phyloP scores from a whole-genome alignment of 345 rosid genomes.

The Trapa incisa region DNA sequence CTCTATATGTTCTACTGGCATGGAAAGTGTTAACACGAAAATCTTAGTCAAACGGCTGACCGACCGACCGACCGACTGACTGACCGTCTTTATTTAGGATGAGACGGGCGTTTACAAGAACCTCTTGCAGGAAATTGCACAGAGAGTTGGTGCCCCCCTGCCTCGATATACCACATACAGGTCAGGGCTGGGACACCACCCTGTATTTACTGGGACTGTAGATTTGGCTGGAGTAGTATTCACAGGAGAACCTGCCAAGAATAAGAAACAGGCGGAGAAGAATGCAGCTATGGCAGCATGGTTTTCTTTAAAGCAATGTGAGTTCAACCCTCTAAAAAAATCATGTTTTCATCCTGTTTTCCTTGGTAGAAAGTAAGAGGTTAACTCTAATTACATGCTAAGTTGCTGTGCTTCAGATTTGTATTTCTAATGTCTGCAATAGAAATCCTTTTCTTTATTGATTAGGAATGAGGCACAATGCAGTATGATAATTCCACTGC shows the following conservation, averaged over 20 bases:
- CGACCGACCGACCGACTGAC: background rate
- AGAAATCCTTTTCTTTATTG: background rate
- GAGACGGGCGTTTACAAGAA: constrained; percentile 99
- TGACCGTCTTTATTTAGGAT: constrained; percentile 36
- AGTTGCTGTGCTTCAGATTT: background rate
- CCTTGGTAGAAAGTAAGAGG: background rate
- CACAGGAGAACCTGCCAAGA: constrained; percentile 90
- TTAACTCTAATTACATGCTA: background rate
- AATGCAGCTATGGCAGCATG: constrained; percentile 99
- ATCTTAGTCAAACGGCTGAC: background rate
- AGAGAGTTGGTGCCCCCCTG: constrained; percentile 86
- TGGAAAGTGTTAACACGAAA: background rate
- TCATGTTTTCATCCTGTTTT: background rate
- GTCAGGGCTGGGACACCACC: constrained; percentile 95
- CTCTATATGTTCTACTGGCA: background rate
- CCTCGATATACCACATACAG: constrained; percentile 79
- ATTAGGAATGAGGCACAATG: background rate
- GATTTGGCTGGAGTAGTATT: constrained; percentile 82
- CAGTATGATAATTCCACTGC: background rate
- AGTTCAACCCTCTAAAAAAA: constrained; percentile 15
- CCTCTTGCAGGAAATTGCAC: constrained; percentile 90
- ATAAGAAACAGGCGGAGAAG: constrained; percentile 97
- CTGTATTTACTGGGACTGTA: constrained; percentile 85
- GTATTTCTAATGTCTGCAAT: background rate
- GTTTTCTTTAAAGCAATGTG: constrained; percentile 84